Base-by-base conservation (phyloP, 805 yeast species). In the Candida coquimbonensis region DNA sequence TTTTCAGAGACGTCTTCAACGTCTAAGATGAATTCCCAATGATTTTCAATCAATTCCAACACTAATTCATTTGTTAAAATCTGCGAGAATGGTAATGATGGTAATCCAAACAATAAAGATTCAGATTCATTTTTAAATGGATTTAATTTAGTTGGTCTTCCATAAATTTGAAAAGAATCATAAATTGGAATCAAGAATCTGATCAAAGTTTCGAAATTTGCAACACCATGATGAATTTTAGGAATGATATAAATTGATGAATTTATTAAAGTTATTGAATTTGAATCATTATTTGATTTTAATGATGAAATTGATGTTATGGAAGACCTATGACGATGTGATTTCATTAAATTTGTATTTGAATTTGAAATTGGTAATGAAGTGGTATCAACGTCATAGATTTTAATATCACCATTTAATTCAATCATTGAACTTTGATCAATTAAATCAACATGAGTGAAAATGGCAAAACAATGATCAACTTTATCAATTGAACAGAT, bases 21-120 rank as follows among this genome's bases (percentile, higher is more conserved):
- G 9, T 26, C 26, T 11, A 35, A 9, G 36, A 52, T 44, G 1
- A 31, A 19, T 1, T 32, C 7, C 62, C 62, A 58, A 42, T 54
- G 47, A 21, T 48, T 52, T 24, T 31, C 11, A 9, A 62, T 39
- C 13, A 56, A 40, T 8, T 39, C n/a, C 2, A 29, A 24, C 5
- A 53, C 43, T 11, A 47, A 6, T 19, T 44, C 13, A 31, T 43
- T 17, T 2, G 51, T 44, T 61, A 85, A 56, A 50, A 81, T 81
- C 53, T 79, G 76, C 31, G 80, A 77, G 48, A 74, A 79, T 4
- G 95, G 95, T 55, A 86, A 69, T 21, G 80, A 77, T 6, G 95
- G 95, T 49, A 85, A 68, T 0, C 83, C 91, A 66, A 83, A 85
- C 32, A 87, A 70, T 58, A 87, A 67, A 14, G 91, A 83, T 32